Conservation (phyloP, 495 filamentous ascomycete species). For the Penicillium mononematosum region DNA sequence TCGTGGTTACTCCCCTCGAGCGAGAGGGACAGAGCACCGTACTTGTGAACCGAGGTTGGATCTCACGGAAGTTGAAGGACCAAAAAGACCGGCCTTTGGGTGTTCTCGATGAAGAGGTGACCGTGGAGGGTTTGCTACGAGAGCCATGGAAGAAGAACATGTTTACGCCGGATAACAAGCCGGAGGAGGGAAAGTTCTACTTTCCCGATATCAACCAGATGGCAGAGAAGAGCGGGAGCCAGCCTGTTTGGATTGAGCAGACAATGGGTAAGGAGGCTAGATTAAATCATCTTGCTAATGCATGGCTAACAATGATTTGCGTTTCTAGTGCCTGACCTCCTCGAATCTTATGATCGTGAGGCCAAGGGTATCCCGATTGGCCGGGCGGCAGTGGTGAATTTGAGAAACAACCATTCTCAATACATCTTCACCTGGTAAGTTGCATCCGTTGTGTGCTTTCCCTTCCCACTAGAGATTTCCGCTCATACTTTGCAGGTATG, state of each 20-base stretch:
- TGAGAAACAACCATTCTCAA: slow-evolving; percentile 94
- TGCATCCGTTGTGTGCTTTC: not conserved
- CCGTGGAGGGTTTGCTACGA: slow-evolving; percentile 78
- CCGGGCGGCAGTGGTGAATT: slow-evolving; percentile 84
- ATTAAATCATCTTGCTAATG: slow-evolving; percentile 1
- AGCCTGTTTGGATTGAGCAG: slow-evolving; percentile 92
- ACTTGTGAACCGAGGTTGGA: slow-evolving; percentile 88
- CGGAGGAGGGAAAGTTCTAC: slow-evolving; percentile 81
- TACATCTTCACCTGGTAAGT: slow-evolving; percentile 98
- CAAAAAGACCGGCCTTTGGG: slow-evolving; percentile 60
- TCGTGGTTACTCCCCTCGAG: slow-evolving; percentile 89
- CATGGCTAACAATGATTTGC: slow-evolving; percentile 19
- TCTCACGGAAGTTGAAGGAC: slow-evolving; percentile 63
- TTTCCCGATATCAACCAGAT: slow-evolving; percentile 94
- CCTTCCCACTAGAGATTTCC: not conserved
- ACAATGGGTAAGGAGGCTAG: slow-evolving; percentile 70
- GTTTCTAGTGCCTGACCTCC: slow-evolving; percentile 67
- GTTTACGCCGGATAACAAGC: slow-evolving; percentile 89
- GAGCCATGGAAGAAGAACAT: slow-evolving; percentile 96
- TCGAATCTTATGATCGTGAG: slow-evolving; percentile 67
- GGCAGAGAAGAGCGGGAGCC: slow-evolving; percentile 79
- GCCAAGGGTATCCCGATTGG: slow-evolving; percentile 88
- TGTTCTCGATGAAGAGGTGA: slow-evolving; percentile 64
- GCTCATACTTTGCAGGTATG: slow-evolving; percentile 65
- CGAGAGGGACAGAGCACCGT: slow-evolving; percentile 66